These are phyloP conservation scores for Pythium oligandrum DNA, from an alignment of 352 stramenopile species.

Conservation along the genomic window DNA sequence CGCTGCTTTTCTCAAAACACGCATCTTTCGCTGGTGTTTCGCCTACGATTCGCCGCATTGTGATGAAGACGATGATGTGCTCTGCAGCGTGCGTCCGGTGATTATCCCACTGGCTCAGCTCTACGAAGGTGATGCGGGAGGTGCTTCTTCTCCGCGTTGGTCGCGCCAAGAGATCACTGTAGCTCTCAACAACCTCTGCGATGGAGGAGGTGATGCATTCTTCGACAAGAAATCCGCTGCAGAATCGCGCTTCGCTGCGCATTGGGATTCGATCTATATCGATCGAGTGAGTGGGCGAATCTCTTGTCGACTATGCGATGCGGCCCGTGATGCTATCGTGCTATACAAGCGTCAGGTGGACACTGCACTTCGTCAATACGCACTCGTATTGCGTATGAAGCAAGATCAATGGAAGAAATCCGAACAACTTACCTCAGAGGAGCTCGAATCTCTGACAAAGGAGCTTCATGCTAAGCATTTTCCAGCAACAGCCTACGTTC, in stretches of 20 bases:
- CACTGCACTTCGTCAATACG: slow-evolving; percentile 9
- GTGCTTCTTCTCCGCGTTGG: slow-evolving; percentile 2
- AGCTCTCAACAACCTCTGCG: slow-evolving; percentile 10
- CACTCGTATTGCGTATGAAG: slow-evolving; percentile 12
- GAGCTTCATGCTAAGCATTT: slow-evolving; percentile 13
- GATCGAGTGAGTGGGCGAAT: slow-evolving; percentile 13
- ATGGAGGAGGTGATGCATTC: slow-evolving; percentile 13
- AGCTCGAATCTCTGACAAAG: slow-evolving; percentile 8
- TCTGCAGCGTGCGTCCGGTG: slow-evolving; percentile 13
- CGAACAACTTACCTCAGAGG: slow-evolving; percentile 2
- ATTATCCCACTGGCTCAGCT: slow-evolving; percentile 10
- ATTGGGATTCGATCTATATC: slow-evolving; percentile 21
- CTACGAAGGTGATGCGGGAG: not conserved
- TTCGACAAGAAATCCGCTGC: slow-evolving; percentile 12
- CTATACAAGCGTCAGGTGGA: slow-evolving; percentile 15
- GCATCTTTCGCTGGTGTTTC: slow-evolving; percentile 21
- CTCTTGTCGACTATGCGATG: slow-evolving; percentile 17
- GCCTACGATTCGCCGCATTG: slow-evolving; percentile 6
- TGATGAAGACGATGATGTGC: slow-evolving; percentile 8
- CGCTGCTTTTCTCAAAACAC: slow-evolving; percentile 17
- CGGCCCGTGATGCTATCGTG: slow-evolving; percentile 8
- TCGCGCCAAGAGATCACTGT: slow-evolving; percentile 7
- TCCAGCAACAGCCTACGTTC: slow-evolving; percentile 16
- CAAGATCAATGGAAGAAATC: slow-evolving; percentile 5
- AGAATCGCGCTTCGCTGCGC: slow-evolving; percentile 16